Conservation (phyloP, 2,329 filamentous ascomycete species). For the Xylariomycetidae sp. region DNA sequence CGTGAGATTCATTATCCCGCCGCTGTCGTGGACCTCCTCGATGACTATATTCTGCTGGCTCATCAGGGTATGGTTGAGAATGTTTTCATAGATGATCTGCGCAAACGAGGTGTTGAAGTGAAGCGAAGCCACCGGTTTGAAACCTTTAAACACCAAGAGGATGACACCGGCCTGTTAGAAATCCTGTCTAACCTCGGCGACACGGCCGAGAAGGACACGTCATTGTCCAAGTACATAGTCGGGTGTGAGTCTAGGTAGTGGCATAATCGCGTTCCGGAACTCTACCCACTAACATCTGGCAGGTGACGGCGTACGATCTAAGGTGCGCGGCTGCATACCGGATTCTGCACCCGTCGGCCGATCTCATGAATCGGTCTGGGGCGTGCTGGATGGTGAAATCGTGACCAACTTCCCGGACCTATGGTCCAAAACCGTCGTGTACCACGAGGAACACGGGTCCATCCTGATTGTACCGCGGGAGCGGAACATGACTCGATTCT, state of each 20-base stretch:
- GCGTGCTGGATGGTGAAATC: conserved; percentile 66
- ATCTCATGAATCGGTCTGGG: conserved; percentile 48
- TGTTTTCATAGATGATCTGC: conserved; percentile 64
- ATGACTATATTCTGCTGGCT: conserved; percentile 53
- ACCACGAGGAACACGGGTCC: conserved; percentile 62
- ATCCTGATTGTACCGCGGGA: conserved; percentile 72
- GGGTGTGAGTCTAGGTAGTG: conserved; percentile 45
- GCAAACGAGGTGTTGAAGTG: conserved; percentile 58
- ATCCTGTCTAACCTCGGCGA: conserved; percentile 35
- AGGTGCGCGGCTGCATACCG: conserved; percentile 61
- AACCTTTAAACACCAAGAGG: conserved; percentile 44
- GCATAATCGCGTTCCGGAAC: too few species aligned
- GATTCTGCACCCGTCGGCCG: conserved; percentile 31
- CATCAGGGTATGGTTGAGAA: conserved; percentile 76
- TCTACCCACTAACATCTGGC: conserved; percentile 13
- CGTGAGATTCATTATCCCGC: conserved; percentile 67
- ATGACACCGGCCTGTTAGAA: conserved; percentile 23
- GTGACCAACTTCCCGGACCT: conserved; percentile 71
- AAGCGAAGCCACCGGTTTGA: conserved; percentile 61
- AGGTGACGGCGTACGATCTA: conserved; percentile 64
- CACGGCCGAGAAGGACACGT: conserved; percentile 30
- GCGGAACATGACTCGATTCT: conserved; percentile 64
- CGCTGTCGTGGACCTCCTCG: conserved; percentile 45
- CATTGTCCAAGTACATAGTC: conserved; percentile 60
- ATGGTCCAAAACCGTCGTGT: conserved; percentile 69